A percentile compares a stretch with the other conserved stretches of the same genome.
Evolutionary conservation across 2,329 filamentous ascomycete genomes (phyloP).

Genomic region (Curvularia spicifera): DNA sequence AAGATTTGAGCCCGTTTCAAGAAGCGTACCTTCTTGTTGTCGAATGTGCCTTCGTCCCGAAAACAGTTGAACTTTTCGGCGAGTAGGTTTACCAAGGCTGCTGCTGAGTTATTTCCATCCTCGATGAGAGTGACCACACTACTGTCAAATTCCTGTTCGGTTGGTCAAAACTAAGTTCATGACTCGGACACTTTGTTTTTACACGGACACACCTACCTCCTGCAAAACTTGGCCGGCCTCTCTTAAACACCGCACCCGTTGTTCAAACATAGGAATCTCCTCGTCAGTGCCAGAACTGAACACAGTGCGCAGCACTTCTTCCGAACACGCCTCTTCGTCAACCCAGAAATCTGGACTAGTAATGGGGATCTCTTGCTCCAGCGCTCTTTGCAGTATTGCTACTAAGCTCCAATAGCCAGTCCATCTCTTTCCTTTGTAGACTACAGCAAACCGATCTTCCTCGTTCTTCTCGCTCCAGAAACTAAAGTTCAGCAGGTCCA

Average conservation of each 20-base stretch:
- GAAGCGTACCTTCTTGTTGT: constrained; percentile 77
- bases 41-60: constrained; percentile 77
- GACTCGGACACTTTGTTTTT: not conserved
- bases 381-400: constrained; percentile 80
- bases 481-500: constrained; percentile 96
- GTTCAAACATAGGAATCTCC: constrained; percentile 80
- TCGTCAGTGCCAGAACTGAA: constrained; percentile 89
- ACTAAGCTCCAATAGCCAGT: constrained; percentile 97
- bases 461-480: constrained; percentile 84
- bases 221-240: constrained; percentile 83
- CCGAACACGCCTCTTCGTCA: constrained; percentile 74
- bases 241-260: constrained; percentile 78
- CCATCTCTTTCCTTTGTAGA: constrained; percentile 81
- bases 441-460: constrained; percentile 78
- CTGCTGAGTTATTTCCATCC: constrained; percentile 78
- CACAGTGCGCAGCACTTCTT: constrained; percentile 74
- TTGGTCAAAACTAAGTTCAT: constrained; percentile 19
- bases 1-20: constrained; percentile 96
- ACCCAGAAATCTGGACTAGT: constrained; percentile 89
- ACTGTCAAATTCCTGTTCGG: constrained; percentile 72
- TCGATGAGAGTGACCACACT: constrained; percentile 76
- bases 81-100: constrained; percentile 82
- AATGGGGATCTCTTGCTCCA: constrained; percentile 90
- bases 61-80: constrained; percentile 85
- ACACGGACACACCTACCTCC: constrained; percentile 49